A percentile compares a stretch with the other conserved stretches of the same genome.
Evolutionary conservation across 2,329 filamentous ascomycete genomes (phyloP).

Genomic region (Phialophora expanda): DNA sequence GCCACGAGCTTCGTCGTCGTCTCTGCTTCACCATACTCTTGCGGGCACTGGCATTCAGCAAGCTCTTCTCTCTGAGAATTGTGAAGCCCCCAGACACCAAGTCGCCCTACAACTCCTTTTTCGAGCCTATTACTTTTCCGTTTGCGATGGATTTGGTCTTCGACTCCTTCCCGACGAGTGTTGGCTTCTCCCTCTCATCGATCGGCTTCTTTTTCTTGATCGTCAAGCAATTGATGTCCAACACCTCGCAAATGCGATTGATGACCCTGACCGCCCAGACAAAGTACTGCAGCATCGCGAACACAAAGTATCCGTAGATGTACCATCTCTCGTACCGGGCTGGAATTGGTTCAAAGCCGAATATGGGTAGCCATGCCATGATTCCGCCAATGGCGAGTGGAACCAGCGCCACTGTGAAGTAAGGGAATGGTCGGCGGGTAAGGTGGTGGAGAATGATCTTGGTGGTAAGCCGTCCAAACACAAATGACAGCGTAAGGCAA

Average conservation of each 20-base stretch:
- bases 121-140: conserved; percentile 21
- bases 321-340: conserved; percentile 75
- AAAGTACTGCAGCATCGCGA: conserved; percentile 84
- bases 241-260: conserved; percentile 84
- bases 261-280: conserved; percentile 92
- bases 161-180: neutral
- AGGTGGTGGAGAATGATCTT: conserved; percentile 98
- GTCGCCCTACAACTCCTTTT: conserved; percentile 27
- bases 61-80: neutral
- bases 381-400: conserved; percentile 85
- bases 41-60: neutral
- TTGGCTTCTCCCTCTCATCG: conserved; percentile 16
- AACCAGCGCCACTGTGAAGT: conserved; percentile 89
- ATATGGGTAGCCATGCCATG: conserved; percentile 77
- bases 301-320: conserved; percentile 80
- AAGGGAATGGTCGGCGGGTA: conserved; percentile 90
- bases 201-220: conserved; percentile 58
- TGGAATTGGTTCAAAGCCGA: conserved; percentile 69
- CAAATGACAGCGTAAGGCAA: conserved; percentile 92
- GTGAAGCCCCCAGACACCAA: neutral
- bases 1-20: neutral
- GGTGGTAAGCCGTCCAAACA: conserved; percentile 96
- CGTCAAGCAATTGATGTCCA: conserved; percentile 93
- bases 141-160: conserved; percentile 17
- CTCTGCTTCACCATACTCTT: neutral